Base-by-base conservation (phyloP, 202 grass and related monocot species). In the Setaria italica region DNA sequence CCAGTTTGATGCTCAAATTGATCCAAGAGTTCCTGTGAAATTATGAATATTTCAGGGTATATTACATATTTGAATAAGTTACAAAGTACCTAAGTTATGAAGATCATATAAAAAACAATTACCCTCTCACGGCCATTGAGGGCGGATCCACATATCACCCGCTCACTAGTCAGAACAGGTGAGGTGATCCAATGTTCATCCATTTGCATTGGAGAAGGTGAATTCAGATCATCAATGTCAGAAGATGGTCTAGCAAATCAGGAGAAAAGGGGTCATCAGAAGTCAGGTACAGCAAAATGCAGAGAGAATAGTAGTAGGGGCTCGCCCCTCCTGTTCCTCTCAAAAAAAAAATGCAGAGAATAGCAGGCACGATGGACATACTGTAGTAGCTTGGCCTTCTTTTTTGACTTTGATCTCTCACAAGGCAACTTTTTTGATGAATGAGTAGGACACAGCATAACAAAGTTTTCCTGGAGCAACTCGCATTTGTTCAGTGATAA, bases 81-180 rank as follows among this genome's bases (percentile, higher is more conserved):
- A 48, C 30, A 69, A 6, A 47, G 51, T 58, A 39, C 11, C 0
- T 30, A 57, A 57, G 0, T 63, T 64, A 48, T 35, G 55, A 78
- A 84, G 19, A 60, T n/a, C 65, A 37, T 77, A 57, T 76, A 42
- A 84, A 66, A 88, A 9, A 78, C 20, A 65, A 51, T 14, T 87
- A 99, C 97, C 97, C 87, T 99, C 17, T 96, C 93, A 48, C 80
- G 56, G 49, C 70, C 72, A 43, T 77, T 86, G 68, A 96, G 88
- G 34, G 91, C 88, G 85, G 93, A 96, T 87, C 93, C 93, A 58
- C 93, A 99, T 73, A 99, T 82, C 77, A 92, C 50, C 93, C 93
- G 96, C 80, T 91, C 86, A 81, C 86, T 92, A 47, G 91, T 87
- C 65, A 80, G 62, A 85, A 74, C 51, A 81, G 81, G 59, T 41